Percentiles rank a stretch among this genome's conserved stretches.
Conservation (phyloP, 2,329 filamentous ascomycete species). For the Pseudogymnoascus sp. region DNA sequence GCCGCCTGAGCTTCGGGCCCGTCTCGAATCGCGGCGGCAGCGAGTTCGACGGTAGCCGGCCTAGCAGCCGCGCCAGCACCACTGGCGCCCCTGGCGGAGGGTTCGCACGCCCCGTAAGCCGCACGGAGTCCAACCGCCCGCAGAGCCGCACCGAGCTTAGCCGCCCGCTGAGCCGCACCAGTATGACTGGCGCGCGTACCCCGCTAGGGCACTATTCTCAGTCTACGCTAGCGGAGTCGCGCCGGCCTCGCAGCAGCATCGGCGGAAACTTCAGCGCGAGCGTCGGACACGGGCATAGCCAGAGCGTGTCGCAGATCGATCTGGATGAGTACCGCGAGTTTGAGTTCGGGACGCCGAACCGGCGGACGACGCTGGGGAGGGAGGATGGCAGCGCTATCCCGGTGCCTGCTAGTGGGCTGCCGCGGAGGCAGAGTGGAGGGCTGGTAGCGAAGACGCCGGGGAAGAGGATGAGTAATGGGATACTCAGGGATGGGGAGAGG, state of each 20-base stretch:
- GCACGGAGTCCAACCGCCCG: conserved; percentile 13
- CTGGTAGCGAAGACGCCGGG: conserved; percentile 22
- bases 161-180: conserved; percentile 25
- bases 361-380: conserved; percentile 35
- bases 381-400: conserved; percentile 39
- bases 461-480: conserved; percentile 24
- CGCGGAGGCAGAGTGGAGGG: conserved; percentile 43
- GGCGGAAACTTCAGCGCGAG: conserved; percentile 23
- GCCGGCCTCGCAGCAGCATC: conserved; percentile 26
- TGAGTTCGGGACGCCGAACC: conserved; percentile 35
- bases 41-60: conserved; percentile 14
- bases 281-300: conserved; percentile 27
- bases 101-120: conserved; percentile 17
- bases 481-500: conserved; percentile 14
- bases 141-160: conserved; percentile 23
- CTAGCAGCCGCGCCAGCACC: conserved; percentile 24
- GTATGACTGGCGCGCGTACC: conserved; percentile 26
- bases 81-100: conserved; percentile 9
- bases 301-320: conserved; percentile 27
- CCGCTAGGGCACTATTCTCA: conserved; percentile 28
- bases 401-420: conserved; percentile 35
- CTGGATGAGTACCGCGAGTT: conserved; percentile 22
- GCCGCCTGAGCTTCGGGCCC: conserved; percentile 55
- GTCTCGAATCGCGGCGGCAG: conserved; percentile 42
- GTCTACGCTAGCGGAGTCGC: conserved; percentile 23